Base-by-base conservation (phyloP, 371 early-diverging fungal genomes). In the Apophysomyces trapeziformis region DNA sequence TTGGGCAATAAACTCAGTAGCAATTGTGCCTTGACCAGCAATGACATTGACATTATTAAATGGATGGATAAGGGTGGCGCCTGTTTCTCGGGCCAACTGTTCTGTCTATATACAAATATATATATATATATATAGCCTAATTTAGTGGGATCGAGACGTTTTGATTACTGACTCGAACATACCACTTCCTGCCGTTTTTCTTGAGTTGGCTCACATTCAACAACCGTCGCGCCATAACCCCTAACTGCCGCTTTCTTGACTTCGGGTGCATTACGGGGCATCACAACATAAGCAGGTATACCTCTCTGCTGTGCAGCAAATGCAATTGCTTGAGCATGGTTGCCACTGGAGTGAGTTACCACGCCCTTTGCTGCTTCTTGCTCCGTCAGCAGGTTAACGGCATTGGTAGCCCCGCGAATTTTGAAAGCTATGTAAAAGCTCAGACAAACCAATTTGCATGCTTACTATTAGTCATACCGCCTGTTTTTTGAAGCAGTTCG, bases 11-110 rank as follows among this genome's bases (percentile, higher is more conserved):
- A 83, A 58, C 60, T 87, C 88, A 16, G 85, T 57, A 38, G 72
- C 79, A 21, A 85, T 74, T 2, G 89, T 89, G 18, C 87, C 89
- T 60, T 89, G 87, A 6, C 89, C 89, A 21, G 87, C 84, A 57
- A 89, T 89, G 8, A 88, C 77, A 63, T 79, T 39, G 1, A 71
- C 70, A 32, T 85, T 72, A 12, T 85, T 74, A 60, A 68, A 83
- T 14, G 85, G 84, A 46, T 77, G 84, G 47, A 85, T 72, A 43
- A 83, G 65, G 0, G 79, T 66, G 7, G 75, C 79, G 2, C 78
- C 78, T 5, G 73, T 84, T 39, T 74, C 67, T 41, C 59, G 44
- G 7, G 57, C 62, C 12, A 82, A 38, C 50, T 73, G 41, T 12
- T 65, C 38, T 4, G 75, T 69, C 78, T 75, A 43, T 26, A 26